These are phyloP conservation scores for Aspergillus viridinutans DNA, from an alignment of 2,329 filamentous ascomycete genomes.

Conservation along the genomic window DNA sequence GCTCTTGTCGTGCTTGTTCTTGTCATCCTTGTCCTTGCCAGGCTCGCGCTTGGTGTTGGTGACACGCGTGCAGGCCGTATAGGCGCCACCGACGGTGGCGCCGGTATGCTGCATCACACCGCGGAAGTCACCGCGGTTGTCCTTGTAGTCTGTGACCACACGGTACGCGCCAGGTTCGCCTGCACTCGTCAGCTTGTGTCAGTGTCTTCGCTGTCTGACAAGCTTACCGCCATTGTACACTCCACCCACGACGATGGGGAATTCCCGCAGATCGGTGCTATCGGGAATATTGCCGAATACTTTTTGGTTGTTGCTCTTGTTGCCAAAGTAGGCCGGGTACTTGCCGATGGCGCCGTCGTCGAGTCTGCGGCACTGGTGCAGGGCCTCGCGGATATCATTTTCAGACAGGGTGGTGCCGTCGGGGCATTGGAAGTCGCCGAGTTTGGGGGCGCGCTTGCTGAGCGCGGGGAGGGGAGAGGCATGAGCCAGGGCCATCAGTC, in stretches of 20 bases:
- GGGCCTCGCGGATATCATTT: conserved; percentile 6
- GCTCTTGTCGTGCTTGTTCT: background rate
- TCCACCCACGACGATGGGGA: conserved; percentile 8
- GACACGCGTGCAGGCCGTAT: conserved; percentile 8
- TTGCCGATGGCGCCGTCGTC: conserved; percentile 6
- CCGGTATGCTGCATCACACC: conserved; percentile 13
- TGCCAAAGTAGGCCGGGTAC: conserved; percentile 8
- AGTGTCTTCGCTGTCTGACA: background rate
- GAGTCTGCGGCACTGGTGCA: conserved; percentile 4
- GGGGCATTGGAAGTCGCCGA: conserved; percentile 9
- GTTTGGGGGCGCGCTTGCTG: conserved; percentile 9
- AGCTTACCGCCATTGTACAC: conserved; percentile 5
- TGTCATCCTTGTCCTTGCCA: conserved; percentile 1
- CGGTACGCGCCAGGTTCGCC: conserved; percentile 6
- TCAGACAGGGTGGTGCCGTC: conserved; percentile 7
- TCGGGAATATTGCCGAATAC: conserved; percentile 8
- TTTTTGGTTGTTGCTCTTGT: conserved; percentile 7
- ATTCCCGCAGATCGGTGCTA: conserved; percentile 7
- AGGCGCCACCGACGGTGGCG: conserved; percentile 7
- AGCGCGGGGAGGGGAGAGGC: conserved; percentile 7
- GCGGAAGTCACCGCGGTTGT: conserved; percentile 8
- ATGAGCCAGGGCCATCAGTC: conserved; percentile 5
- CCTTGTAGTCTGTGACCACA: conserved; percentile 12
- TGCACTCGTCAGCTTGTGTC: conserved; percentile 3
- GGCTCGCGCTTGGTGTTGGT: conserved; percentile 1